Base-by-base conservation (phyloP, 2,329 filamentous ascomycete species). In the Xylariaceae sp. region DNA sequence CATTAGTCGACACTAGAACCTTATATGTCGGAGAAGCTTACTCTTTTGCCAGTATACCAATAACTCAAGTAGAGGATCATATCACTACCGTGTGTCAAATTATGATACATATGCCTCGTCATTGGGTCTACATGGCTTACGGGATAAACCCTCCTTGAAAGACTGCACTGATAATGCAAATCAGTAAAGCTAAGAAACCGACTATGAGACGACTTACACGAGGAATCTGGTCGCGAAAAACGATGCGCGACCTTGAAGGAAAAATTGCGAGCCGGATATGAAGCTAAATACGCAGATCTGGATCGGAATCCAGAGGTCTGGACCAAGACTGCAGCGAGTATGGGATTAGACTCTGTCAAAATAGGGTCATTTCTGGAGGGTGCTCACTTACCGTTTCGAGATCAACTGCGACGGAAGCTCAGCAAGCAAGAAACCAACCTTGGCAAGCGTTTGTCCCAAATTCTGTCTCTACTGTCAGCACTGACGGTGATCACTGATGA, bases 21-120 rank as follows among this genome's bases (percentile, higher is more conserved):
- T 31, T 31, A 22, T 42, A 22, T 43, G 30, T 41, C 30, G 4
- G 38, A 39, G 36, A 31, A 9, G 45, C 62, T 53, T 35, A 68
- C 66, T 78, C 51, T 74, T 56, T 39, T 76, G 2, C 81, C 78
- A 11, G 79, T 88, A 67, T 88, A 89, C 68, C 83, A 89, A 64
- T 89, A 89, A 27, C 77, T 82, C 1, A 87, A 71, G 61, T 86
- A 87, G 0, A 84, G 68, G 45, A 85, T 78, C 36, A 61, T 65
- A 54, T 68, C 62, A 11, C 63, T 65, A 12, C 35, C n/a, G 41
- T 30, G 15, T 1, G n/a, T 60, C 1, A 58, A 52, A 39, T 27
- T 42, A 17, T 14, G 11, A 2, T 14, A 14, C 11, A 14, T 11
- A 7, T 27, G 11, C 46, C 30, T 2, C 11, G 33, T 48, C 38